Base-by-base conservation (phyloP, 2,329 filamentous ascomycete species). In the Talaromyces marneffei region DNA sequence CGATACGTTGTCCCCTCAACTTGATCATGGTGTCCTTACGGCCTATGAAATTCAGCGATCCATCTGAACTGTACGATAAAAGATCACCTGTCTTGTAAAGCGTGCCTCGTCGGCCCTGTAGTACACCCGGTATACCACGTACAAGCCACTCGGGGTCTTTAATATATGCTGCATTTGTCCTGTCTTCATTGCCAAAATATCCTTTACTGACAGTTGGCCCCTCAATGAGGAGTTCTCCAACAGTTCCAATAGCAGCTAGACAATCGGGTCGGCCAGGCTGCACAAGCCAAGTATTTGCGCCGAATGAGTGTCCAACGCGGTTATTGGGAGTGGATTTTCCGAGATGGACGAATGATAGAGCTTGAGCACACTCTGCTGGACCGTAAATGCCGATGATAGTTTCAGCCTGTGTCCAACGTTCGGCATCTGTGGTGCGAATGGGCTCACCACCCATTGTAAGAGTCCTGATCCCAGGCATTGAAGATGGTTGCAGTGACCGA, bases 221-320 rank as follows among this genome's bases (percentile, higher is more conserved):
- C 63, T 79, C 75, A 1, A 79, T 65, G 3, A 77, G 50, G 0
- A 79, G 66, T 59, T 80, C 78, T 5, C 77, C 78, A 10, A 77
- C 66, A 2, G 72, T 71, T 3, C 77, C 76, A 14, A 77, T 62
- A 1, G 77, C 73, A 2, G 67, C 25, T 0, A 65, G 61, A 33
- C 37, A 18, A 5, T 60, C 48, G 2, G 54, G 33, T 35, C 31
- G n/a, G 3, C 25, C 42, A 23, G 52, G 50, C 18, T 37, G 20
- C 29, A 44, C 31, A 18, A 60, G 25, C 58, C 58, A 60, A n/a
- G 57, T 59, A 12, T 59, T 59, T 39, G 35, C 31, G 20, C 58
- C 58, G 7, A 29, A 42, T 10, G 35, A 35, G 42, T 42, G 18
- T 7, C 33, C 46, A 42, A 54, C 33, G 7, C 25, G 12, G 12